Evolutionary conservation across 345 rosid genomes (phyloP), one percentile per base, ranked within the genome.

Genomic region (Luvunga scandens): DNA sequence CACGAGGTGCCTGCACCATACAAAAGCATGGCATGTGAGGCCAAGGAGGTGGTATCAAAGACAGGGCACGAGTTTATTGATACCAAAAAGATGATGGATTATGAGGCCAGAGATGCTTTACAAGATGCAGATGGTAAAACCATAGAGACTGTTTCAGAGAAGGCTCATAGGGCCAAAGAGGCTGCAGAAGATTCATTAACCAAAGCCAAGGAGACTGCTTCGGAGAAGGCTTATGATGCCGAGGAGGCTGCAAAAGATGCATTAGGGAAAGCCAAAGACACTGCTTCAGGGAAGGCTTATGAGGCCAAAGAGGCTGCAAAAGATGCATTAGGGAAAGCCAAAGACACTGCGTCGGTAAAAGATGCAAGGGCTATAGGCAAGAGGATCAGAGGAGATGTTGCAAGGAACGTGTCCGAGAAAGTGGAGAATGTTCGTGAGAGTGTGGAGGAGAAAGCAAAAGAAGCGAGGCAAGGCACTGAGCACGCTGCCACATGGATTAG

Each of bases 231-330:
- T 1, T 67, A 73, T 42, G 78, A 48, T 10, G 75, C 56, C 24
- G 69, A 72, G 70, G 80, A 75, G 25, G 78, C 67, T 0, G 86
- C 80, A n/a, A 63, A 60, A 7, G 85, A 80, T 19, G 53, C 45
- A 8, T 38, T 27, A 1, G 79, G 63, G 14, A 70, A 67, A 33
- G 76, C 69, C 0, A 69, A 72, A 34, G 81, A 79, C 6, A 57
- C 39, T 2, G 69, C 30, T 0, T 70, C 75, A 5, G 77, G 66
- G 31, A 70, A 55, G 33, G 78, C 83, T 0, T 60, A 73, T 42
- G 78, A 50, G 21, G 72, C 61, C 33, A 75, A 73, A 72, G 80
- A 75, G 25, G 78, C 67, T 0, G 86, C 80, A 24, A 63, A 68
- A 7, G 85, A 80, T n/a, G 59, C 53, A 8, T 38, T 27, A 1